Conservation (phyloP, 257 asterid genomes). For the Solanum sejunctum region DNA sequence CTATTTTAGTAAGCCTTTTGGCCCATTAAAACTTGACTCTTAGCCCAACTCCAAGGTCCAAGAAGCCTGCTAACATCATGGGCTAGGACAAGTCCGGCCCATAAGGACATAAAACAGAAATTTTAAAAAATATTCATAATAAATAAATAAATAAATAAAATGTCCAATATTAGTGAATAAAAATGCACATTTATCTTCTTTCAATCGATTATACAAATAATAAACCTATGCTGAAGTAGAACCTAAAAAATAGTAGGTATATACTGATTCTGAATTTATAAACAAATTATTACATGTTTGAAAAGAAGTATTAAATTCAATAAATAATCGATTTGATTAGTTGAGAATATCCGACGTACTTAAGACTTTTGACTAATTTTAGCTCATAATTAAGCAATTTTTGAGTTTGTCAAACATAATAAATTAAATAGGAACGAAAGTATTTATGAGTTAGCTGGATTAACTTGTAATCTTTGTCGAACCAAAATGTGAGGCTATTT, state of each 20-base stretch:
- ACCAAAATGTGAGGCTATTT: not conserved
- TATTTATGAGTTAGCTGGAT: not conserved
- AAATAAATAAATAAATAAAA: not conserved
- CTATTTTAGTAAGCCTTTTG: not conserved
- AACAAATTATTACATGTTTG: not conserved
- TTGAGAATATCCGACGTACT: not conserved
- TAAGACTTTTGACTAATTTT: not conserved
- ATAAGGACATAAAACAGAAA: not conserved
- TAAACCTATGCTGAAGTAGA: too few species aligned
- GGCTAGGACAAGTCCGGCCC: not conserved
- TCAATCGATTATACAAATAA: not conserved
- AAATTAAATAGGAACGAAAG: not conserved
- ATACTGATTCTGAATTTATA: not conserved
- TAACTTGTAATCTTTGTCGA: not conserved
- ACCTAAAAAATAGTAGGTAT: not conserved
- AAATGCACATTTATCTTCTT: not conserved
- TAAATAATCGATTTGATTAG: not conserved
- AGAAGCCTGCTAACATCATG: not conserved
- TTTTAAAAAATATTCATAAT: not conserved
- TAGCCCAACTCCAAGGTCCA: not conserved
- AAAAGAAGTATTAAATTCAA: not conserved
- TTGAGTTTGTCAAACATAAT: not conserved
- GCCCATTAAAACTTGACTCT: not conserved
- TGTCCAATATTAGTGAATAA: not conserved
- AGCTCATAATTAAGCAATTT: not conserved